Evolutionary conservation across 2,329 filamentous ascomycete species (phyloP), one percentile per base, ranked within the genome.

Genomic region (Amesomyces nigricolor): DNA sequence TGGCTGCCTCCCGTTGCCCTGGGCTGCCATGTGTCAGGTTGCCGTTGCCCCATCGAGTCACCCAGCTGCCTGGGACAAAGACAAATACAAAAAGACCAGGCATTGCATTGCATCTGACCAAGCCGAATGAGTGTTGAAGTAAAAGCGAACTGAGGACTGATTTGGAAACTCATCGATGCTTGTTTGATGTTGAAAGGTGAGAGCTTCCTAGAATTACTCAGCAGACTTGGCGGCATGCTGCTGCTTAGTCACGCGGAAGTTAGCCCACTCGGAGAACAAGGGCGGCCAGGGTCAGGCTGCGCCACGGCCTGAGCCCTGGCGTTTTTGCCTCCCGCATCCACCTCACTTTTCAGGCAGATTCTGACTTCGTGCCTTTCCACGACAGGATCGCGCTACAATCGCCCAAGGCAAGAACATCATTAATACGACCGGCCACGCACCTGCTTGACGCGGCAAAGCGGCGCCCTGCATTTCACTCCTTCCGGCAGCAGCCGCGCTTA

Each of bases 321-420:
- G 11, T 10, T 35, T 26, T 35, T 35, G 32, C 32, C 32, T 44
- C 26, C 8, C 14, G 11, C 10, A 35, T 38, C 22, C 38, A 51
- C 59, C 60, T 61, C 58, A 53, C 26, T 47, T 56, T 55, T 61
- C 46, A 61, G 59, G 59, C 59, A 51, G 38, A 53, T 39, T 59
- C 47, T 38, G 17, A 48, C 42, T 40, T 47, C 29, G 43, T 10
- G 47, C 42, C 17, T 43, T 26, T 39, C 49, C 29, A 22, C 14
- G 8, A 46, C 16, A 48, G 54, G 39, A 46, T 10, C 46, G 13
- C 35, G n/a, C n/a, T 14, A 32, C 8, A 40, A 9, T 29, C 10
- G 38, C 47, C 47, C 43, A 26, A 51, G 43, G 51, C 47, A 56
- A 45, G 44, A 26, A 50, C 39, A 53, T 54, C 45, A 38, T 40